Conservation (phyloP, 805 yeast genomes). For the Candida takata region DNA sequence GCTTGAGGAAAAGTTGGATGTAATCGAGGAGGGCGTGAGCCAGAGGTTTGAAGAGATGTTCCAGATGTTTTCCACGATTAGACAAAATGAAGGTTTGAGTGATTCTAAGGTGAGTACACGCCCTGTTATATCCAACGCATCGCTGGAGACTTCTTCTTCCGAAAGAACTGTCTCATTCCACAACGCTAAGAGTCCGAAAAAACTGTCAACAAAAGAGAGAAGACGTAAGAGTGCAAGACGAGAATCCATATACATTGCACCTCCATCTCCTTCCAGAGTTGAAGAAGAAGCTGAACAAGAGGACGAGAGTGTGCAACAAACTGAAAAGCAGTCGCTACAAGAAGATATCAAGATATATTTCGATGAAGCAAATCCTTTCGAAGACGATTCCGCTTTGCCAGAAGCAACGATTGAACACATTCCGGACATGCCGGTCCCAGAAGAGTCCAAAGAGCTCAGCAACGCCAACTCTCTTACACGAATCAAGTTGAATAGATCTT, state of each 20-base stretch:
- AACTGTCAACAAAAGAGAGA: slow-evolving; percentile 20
- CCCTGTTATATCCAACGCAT: slow-evolving; percentile 4
- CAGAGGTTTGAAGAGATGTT: slow-evolving; percentile 39
- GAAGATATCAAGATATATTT: slow-evolving; percentile 21
- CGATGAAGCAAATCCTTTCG: slow-evolving; percentile 18
- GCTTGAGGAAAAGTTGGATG: slow-evolving; percentile 31
- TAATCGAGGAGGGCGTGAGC: slow-evolving; percentile 35
- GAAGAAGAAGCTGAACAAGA: background rate
- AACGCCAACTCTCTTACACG: slow-evolving; percentile 20
- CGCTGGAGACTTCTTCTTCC: slow-evolving; percentile 6
- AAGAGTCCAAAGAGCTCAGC: slow-evolving; percentile 3
- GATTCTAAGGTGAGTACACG: slow-evolving; percentile 6
- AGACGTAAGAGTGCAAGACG: slow-evolving; percentile 34
- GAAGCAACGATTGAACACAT: slow-evolving; percentile 3
- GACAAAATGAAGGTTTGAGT: slow-evolving; percentile 34
- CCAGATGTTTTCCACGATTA: slow-evolving; percentile 33
- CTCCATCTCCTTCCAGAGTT: slow-evolving; percentile 7
- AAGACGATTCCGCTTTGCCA: slow-evolving; percentile 4
- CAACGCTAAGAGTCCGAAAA: slow-evolving; percentile 20
- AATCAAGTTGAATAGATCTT: slow-evolving; percentile 11
- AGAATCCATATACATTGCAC: slow-evolving; percentile 32
- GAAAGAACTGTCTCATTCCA: slow-evolving; percentile 23
- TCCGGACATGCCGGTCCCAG: background rate
- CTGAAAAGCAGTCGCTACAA: background rate
- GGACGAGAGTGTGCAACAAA: background rate